These are phyloP conservation scores for Termitomyces titanicus DNA, from an alignment of 768 basidiomycete genomes.

Conservation along the genomic window DNA sequence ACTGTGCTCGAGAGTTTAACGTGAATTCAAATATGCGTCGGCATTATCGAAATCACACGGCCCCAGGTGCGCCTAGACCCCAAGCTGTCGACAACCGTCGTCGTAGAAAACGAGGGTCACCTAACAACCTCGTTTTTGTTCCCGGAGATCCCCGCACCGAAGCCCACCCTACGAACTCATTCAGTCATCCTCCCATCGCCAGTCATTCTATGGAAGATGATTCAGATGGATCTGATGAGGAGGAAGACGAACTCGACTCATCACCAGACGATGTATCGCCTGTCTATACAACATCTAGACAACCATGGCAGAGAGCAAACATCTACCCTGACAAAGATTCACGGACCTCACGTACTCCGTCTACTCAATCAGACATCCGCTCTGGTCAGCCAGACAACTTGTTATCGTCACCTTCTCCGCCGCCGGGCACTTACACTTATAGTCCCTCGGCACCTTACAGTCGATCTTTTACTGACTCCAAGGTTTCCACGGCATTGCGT, in stretches of 20 bases:
- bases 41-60: conserved; percentile 66
- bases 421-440: conserved; percentile 18
- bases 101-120: conserved; percentile 22
- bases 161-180: neutral
- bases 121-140: conserved; percentile 14
- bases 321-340: neutral
- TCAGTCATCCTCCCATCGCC: conserved; percentile 18
- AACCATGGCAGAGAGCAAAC: neutral
- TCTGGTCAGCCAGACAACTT: conserved; percentile 13
- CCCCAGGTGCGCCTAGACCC: conserved; percentile 28
- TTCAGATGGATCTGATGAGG: conserved; percentile 22
- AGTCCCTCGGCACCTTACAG: conserved; percentile 28
- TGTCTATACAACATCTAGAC: conserved; percentile 1
- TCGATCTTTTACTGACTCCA: conserved; percentile 25
- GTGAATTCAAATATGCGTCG: conserved; percentile 85
- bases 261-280: conserved; percentile 11
- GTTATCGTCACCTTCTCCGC: conserved; percentile 15
- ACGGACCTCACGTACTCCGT: neutral
- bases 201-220: conserved; percentile 22
- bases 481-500: conserved; percentile 32
- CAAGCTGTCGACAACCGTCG: conserved; percentile 21
- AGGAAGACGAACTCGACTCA: conserved; percentile 21
- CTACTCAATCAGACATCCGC: conserved; percentile 12
- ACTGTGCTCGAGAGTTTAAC: conserved; percentile 75
- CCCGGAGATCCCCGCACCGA: conserved; percentile 4